Percentiles rank a stretch among this genome's conserved stretches.
Conservation (phyloP, 495 filamentous ascomycete genomes). For the Penicillium parvum region DNA sequence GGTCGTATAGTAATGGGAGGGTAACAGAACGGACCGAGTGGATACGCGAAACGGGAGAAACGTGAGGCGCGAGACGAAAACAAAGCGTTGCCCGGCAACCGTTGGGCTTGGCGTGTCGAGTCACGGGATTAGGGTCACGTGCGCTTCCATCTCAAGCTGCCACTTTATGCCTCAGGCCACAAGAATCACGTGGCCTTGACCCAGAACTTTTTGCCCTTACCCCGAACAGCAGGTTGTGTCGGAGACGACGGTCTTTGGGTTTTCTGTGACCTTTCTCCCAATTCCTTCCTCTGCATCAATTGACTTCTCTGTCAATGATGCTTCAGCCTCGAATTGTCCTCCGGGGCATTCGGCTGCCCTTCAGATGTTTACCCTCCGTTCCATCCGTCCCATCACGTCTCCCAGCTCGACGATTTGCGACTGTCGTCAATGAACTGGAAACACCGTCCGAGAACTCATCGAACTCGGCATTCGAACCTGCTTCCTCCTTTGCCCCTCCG, state of each 20-base stretch:
- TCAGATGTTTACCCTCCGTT: slow-evolving; percentile 36
- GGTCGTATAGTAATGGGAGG: background rate
- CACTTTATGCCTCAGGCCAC: background rate
- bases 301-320: slow-evolving; percentile 38
- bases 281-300: slow-evolving; percentile 2
- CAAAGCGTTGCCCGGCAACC: slow-evolving; percentile 20
- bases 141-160: too few species aligned
- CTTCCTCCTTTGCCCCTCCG: slow-evolving; percentile 41
- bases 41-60: slow-evolving; percentile 21
- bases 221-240: background rate
- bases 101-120: background rate
- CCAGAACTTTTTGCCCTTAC: slow-evolving; percentile 22
- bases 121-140: background rate
- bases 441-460: slow-evolving; percentile 29
- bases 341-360: slow-evolving; percentile 46
- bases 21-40: slow-evolving; percentile 18
- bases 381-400: slow-evolving; percentile 34
- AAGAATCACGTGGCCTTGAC: slow-evolving; percentile 10
- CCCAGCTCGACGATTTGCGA: slow-evolving; percentile 53
- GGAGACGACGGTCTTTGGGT: background rate
- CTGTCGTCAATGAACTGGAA: slow-evolving; percentile 38
- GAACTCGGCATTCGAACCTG: slow-evolving; percentile 32
- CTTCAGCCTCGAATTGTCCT: slow-evolving; percentile 62
- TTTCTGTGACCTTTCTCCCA: background rate
- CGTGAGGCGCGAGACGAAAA: slow-evolving; percentile 21